Evolutionary conservation across 106 monocot species (phyloP).

Genomic region (Dendrobium nobile): DNA sequence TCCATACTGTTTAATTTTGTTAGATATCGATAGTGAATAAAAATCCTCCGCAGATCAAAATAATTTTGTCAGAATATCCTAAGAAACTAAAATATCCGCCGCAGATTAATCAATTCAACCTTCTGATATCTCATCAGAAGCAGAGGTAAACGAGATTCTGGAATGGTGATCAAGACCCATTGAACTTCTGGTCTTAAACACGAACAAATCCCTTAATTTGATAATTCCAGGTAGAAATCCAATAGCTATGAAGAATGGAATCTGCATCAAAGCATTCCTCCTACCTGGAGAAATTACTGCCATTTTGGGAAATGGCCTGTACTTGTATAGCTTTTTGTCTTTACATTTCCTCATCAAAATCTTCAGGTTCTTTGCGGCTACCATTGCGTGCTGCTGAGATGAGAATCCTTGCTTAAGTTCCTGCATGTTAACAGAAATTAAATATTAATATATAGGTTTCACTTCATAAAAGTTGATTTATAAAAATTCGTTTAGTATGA

Average conservation of each 20-base stretch:
- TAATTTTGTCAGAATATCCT: no score
- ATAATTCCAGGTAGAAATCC: conserved; percentile 24
- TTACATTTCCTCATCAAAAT: conserved; percentile 14
- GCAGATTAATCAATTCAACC: no score
- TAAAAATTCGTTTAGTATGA: no score
- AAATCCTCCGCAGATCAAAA: no score
- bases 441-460: no score
- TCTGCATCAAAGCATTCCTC: no score
- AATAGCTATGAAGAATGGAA: conserved; percentile 10
- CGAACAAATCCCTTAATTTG: conserved; percentile 32
- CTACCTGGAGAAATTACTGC: no score
- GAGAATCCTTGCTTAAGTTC: conserved; percentile 35
- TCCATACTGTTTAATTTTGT: no score
- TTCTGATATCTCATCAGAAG: no score
- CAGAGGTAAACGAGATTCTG: neutral
- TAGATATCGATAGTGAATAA: no score
- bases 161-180: conserved; percentile 11
- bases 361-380: conserved; percentile 36
- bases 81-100: no score
- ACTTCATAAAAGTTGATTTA: no score
- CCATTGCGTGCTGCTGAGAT: conserved; percentile 21
- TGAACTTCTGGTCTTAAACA: conserved; percentile 14
- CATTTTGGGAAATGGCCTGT: neutral
- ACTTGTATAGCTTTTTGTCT: conserved; percentile 10
- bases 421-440: conserved; percentile 6